Percentiles rank a stretch among this genome's conserved stretches.
Evolutionary conservation across 192 early-diverging fungal genomes (phyloP).

Genomic region (Backusella tuberculispora): DNA sequence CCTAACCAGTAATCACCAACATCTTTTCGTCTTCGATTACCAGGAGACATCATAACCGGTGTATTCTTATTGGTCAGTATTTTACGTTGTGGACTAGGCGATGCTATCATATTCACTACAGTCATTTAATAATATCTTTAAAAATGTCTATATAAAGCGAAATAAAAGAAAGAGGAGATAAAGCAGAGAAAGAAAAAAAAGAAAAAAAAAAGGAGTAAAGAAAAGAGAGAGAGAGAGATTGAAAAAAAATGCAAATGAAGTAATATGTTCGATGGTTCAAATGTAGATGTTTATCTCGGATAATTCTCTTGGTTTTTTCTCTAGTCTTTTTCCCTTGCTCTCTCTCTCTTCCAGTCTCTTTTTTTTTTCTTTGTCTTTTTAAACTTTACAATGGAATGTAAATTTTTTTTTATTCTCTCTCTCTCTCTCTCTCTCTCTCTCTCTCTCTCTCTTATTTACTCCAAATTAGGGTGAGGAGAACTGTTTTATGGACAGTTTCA

Average conservation of each 20-base stretch:
- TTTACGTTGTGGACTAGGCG: slow-evolving; percentile 33
- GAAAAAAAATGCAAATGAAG: slow-evolving; percentile 25
- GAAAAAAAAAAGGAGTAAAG: background rate
- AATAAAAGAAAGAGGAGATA: slow-evolving; percentile 4
- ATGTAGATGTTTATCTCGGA: slow-evolving; percentile 17
- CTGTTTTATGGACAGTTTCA: background rate
- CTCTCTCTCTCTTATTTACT: background rate
- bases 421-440: background rate
- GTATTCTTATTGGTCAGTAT: slow-evolving; percentile 14
- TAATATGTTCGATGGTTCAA: slow-evolving; percentile 10
- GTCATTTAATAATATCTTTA: background rate
- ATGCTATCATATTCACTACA: slow-evolving; percentile 24
- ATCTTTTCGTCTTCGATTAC: slow-evolving; percentile 43
- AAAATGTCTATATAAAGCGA: background rate
- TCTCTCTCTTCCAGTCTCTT: background rate
- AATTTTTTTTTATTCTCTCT: background rate
- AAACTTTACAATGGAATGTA: slow-evolving; percentile 15
- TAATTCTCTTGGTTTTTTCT: background rate
- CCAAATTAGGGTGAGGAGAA: background rate
- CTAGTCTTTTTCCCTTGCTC: too few species aligned
- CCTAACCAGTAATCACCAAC: slow-evolving; percentile 54
- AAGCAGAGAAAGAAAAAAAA: background rate
- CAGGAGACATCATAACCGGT: slow-evolving; percentile 25
- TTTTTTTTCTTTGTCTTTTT: slow-evolving; percentile 17
- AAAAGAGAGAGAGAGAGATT: background rate